Conservation (phyloP, 805 yeast species). For the Metschnikowia vanudenii region DNA sequence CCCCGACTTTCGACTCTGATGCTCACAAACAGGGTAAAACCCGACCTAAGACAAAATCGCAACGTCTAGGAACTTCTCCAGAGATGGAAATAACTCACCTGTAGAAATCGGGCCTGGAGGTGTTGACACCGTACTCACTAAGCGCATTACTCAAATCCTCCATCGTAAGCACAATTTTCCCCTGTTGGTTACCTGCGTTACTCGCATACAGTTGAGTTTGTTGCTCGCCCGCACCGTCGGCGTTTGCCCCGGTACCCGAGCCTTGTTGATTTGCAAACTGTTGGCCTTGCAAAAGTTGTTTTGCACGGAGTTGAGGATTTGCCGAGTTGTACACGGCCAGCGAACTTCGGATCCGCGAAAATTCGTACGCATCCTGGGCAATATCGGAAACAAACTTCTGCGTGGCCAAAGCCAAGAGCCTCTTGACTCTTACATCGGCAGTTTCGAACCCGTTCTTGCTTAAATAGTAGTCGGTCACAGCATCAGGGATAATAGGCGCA, state of each 20-base stretch:
- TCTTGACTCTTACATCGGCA: conserved; percentile 66
- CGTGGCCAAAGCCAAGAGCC: conserved; percentile 89
- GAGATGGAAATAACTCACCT: too few relatives aligned
- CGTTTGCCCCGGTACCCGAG: conserved; percentile 21
- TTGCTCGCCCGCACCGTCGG: conserved; percentile 34
- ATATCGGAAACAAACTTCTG: conserved; percentile 93
- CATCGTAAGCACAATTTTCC: conserved; percentile 85
- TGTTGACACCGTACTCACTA: conserved; percentile 87
- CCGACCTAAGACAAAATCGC: too few relatives aligned
- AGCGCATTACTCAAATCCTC: conserved; percentile 91
- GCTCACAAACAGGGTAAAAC: too few relatives aligned
- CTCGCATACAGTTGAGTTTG: conserved; percentile 29
- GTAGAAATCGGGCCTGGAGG: conserved; percentile 90
- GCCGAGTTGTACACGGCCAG: conserved; percentile 82
- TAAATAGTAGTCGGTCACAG: conserved; percentile 89
- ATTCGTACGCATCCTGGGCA: conserved; percentile 95
- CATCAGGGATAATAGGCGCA: conserved; percentile 95
- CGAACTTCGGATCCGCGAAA: conserved; percentile 86
- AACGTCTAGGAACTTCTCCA: too few relatives aligned
- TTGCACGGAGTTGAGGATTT: conserved; percentile 82
- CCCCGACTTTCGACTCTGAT: too few relatives aligned
- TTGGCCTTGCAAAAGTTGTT: conserved; percentile 70
- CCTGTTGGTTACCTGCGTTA: conserved; percentile 55
- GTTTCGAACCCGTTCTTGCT: conserved; percentile 83
- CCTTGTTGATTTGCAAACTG: conserved; percentile 45